Evolutionary conservation across 1,284 basidiomycete genomes (phyloP), one percentile per base, ranked within the genome.

Genomic region (Moniliophthora roreri): DNA sequence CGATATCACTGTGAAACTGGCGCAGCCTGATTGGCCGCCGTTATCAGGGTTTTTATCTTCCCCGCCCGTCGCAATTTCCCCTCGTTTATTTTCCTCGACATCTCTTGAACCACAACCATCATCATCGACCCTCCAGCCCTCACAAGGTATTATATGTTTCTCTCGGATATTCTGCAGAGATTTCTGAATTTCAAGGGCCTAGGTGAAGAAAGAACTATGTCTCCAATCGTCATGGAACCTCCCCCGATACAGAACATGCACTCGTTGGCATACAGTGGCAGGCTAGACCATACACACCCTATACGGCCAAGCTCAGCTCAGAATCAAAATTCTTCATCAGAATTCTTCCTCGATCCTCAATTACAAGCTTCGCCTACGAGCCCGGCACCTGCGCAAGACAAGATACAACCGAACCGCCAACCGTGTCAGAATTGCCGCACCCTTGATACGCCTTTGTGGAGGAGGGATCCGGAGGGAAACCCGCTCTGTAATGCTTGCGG

Each of bases 401-500:
- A 46, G 28, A 42, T 48, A 18, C 32, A 65, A 1, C 70, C 75
- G 2, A 66, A 58, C 48, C 71, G 70, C 11, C 58, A 73, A 1
- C 69, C 76, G 49, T 91, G 88, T 66, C 76, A 81, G 47, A 88
- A 87, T 68, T 90, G 90, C 69, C 84, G 82, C 20, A 87, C 87
- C 15, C 74, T 78, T 15, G 84, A 84, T 54, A 92, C 91, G 49
- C 89, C 91, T 45, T 80, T 91, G 13, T 93, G 91, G 91, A 76
- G 90, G 61, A 80, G 90, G 61, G 89, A 91, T 65, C 75, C 80
- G 46, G 85, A 90, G 66, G 91, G 91, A 52, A 87, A 86, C 66
- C 80, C 86, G 38, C 82, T 92, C 63, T 93, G 91, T 74, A 93
- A 93, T 68, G 88, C 90, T 52, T 93, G 91, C 70, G 91, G 91